Evolutionary conservation across 495 filamentous ascomycete species (phyloP).

Genomic region (Delitschia confertaspora): DNA sequence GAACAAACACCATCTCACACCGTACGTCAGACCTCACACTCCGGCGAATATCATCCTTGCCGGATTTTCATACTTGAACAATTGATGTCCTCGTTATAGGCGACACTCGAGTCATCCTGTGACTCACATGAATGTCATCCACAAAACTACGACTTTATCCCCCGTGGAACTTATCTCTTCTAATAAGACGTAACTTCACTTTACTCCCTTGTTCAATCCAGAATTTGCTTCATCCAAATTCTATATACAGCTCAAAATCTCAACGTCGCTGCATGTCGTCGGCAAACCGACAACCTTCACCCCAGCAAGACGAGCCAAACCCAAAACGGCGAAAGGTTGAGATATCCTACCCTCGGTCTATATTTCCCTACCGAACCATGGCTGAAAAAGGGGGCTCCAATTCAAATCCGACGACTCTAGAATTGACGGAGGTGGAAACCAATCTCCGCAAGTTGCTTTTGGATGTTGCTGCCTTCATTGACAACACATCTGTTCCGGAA

Average conservation of each 20-base stretch:
- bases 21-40: too few species aligned
- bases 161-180: constrained; percentile 5
- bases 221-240: background rate
- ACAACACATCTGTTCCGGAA: constrained; percentile 26
- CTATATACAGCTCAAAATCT: too few species aligned
- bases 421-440: constrained; percentile 57
- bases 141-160: constrained; percentile 5
- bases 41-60: too few species aligned
- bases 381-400: constrained; percentile 19
- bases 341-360: constrained; percentile 1
- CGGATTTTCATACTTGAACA: too few species aligned
- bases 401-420: constrained; percentile 33
- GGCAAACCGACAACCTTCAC: background rate
- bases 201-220: background rate
- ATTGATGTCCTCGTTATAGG: too few species aligned
- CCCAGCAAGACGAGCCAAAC: constrained; percentile 5
- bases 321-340: constrained; percentile 21
- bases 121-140: constrained; percentile 18
- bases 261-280: constrained; percentile 12
- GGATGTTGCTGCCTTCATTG: constrained; percentile 62
- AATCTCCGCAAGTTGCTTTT: constrained; percentile 63
- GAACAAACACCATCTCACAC: too few species aligned
- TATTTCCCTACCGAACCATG: constrained; percentile 17
- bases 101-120: too few species aligned
- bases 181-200: constrained; percentile 2